Base-by-base conservation (phyloP, 2,329 filamentous ascomycete genomes). In the Berkeleyomyces basicola region DNA sequence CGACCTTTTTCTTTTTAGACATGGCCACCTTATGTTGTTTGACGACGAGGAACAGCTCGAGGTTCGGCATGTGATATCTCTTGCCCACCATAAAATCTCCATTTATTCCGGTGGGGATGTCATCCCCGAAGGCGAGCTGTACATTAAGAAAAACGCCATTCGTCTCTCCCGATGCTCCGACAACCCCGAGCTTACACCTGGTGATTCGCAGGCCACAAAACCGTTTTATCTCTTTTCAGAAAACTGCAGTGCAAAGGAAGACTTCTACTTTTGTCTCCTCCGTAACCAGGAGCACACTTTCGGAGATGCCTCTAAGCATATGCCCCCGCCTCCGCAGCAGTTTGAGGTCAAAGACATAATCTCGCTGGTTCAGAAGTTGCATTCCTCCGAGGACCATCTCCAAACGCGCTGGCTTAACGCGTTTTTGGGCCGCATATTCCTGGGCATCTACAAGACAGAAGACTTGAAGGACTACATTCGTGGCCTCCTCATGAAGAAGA, bases 21-120 rank as follows among this genome's bases (percentile, higher is more conserved):
- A 96, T 73, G 91, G 92, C 44, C 91, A 97, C 71, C 76, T 99
- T 59, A 96, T 99, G 89, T 83, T 99, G 7, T 99, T 96, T 73
- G 93, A 99, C 71, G 91, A 97, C 70, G 85, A 90, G 61, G 90
- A 95, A 68, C 91, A 97, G 73, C 80, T 96, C 68, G 93, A 99
- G 74, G 93, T 99, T 14, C 87, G 92, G 66, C 90, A 97, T 74
- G 93, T 99, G 62, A 89, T 99, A 63, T 96, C 91, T 0, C 80
- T 99, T 7, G 87, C 89, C 42, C 87, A 96, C 69, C 90, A 97
- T 74, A 81, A 86, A 65, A 82, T 97, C 63, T 87, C 85, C 68
- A 83, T 97, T 69, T 93, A 91, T 72, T 88, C 86, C 5, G 92
- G 90, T 37, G 87, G 84, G 63, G 84, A 86, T 61, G 70, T 74